Percentiles rank a stretch among this genome's conserved stretches.
Evolutionary conservation across 192 early-diverging fungal species (phyloP).

Genomic region (Powellomyces hirtus): DNA sequence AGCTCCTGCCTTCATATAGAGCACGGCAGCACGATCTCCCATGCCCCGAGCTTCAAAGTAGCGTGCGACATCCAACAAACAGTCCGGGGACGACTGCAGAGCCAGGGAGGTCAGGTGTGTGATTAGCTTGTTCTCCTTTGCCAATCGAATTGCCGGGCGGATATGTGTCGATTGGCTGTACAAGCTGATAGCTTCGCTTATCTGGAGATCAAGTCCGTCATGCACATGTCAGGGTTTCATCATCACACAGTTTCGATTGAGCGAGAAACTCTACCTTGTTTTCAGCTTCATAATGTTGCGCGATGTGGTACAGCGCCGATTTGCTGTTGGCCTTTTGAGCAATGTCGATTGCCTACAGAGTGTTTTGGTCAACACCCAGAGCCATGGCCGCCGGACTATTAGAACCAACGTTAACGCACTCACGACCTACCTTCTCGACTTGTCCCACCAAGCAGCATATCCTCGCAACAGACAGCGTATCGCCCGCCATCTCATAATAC

Average conservation of each 20-base stretch:
- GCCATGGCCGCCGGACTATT: not conserved
- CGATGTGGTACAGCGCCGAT: constrained; percentile 49
- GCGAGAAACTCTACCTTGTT: constrained; percentile 29
- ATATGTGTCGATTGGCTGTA: constrained; percentile 48
- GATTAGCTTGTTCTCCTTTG: constrained; percentile 48
- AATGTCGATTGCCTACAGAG: constrained; percentile 46
- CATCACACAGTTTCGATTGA: not conserved
- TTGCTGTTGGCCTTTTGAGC: constrained; percentile 34
- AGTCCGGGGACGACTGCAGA: constrained; percentile 38
- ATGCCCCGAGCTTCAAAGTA: constrained; percentile 22
- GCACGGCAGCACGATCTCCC: constrained; percentile 10
- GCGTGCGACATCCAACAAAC: constrained; percentile 52
- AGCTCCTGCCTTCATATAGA: constrained; percentile 8
- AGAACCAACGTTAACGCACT: not conserved
- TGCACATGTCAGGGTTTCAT: not conserved
- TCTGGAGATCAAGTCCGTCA: constrained; percentile 11
- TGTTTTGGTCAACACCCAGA: constrained; percentile 16
- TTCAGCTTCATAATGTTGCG: constrained; percentile 47
- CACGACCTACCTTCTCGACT: constrained; percentile 40
- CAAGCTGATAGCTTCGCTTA: constrained; percentile 47
- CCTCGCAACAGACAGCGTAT: constrained; percentile 46
- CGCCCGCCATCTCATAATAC: constrained; percentile 46
- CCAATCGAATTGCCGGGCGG: constrained; percentile 49
- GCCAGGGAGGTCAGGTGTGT: constrained; percentile 52
- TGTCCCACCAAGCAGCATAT: constrained; percentile 48